Evolutionary conservation across 1,139 yeast species (phyloP).

Genomic region (Geotrichum reessii): DNA sequence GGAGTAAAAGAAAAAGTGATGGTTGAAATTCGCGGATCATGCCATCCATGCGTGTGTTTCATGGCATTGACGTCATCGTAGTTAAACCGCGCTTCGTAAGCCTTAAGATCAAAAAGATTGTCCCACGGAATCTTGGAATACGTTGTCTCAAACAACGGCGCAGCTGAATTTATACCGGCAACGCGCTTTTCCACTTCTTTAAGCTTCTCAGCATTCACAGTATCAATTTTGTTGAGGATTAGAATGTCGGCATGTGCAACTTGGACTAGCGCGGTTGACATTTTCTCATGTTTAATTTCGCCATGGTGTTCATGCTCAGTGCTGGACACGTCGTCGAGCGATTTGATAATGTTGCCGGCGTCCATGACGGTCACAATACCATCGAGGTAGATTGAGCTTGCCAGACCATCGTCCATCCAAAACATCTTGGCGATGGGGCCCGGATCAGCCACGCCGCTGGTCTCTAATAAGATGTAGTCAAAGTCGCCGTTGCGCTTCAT

Average conservation of each 20-base stretch:
- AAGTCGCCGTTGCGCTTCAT: slow-evolving; percentile 68
- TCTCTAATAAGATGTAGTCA: slow-evolving; percentile 84
- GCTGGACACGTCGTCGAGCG: slow-evolving; percentile 67
- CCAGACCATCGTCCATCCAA: slow-evolving; percentile 89
- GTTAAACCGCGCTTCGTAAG: slow-evolving; percentile 49
- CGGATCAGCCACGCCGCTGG: slow-evolving; percentile 98
- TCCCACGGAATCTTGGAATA: slow-evolving; percentile 66
- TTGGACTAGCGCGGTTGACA: slow-evolving; percentile 84
- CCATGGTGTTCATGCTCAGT: slow-evolving; percentile 53
- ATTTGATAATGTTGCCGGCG: slow-evolving; percentile 57
- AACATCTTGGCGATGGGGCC: slow-evolving; percentile 94
- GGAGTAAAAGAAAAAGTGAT: slow-evolving; percentile 51
- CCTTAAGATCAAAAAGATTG: slow-evolving; percentile 68
- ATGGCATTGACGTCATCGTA: slow-evolving; percentile 13
- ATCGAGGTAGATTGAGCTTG: slow-evolving; percentile 80
- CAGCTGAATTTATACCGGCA: slow-evolving; percentile 56
- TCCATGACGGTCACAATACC: slow-evolving; percentile 93
- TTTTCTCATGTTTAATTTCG: slow-evolving; percentile 42
- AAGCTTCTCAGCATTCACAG: slow-evolving; percentile 32
- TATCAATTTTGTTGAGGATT: slow-evolving; percentile 71
- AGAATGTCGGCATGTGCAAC: slow-evolving; percentile 84
- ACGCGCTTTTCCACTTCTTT: slow-evolving; percentile 39
- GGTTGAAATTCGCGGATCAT: slow-evolving; percentile 52
- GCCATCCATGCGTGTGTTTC: slow-evolving; percentile 17
- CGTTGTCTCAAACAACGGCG: slow-evolving; percentile 61